These are phyloP conservation scores for Geranium brycei DNA, from an alignment of 345 rosid genomes.

Conservation along the genomic window DNA sequence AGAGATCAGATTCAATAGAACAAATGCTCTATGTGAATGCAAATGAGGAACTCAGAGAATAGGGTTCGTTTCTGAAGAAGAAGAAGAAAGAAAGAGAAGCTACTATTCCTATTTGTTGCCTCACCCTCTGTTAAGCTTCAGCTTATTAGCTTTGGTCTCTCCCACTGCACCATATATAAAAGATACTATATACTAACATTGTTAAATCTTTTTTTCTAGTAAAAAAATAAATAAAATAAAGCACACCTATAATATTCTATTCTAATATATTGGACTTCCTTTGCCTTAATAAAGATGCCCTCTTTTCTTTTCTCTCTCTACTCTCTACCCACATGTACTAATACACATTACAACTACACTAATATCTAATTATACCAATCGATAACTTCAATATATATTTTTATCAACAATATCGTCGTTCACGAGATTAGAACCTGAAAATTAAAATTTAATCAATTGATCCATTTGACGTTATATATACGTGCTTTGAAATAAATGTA, in stretches of 20 bases:
- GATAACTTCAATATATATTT: neutral
- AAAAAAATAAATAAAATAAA: too few species aligned
- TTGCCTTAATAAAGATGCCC: neutral
- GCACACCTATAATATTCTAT: neutral
- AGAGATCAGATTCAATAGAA: constrained; percentile 47
- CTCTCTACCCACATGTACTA: neutral
- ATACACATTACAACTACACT: neutral
- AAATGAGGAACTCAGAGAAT: constrained; percentile 28
- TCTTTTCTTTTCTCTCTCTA: neutral
- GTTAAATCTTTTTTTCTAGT: neutral
- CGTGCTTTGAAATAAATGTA: too few species aligned
- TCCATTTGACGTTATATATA: too few species aligned
- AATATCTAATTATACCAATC: too few species aligned
- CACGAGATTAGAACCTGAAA: neutral
- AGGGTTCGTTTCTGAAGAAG: constrained; percentile 67
- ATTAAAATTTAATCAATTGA: too few species aligned
- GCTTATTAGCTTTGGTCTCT: neutral
- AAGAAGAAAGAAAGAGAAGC: constrained; percentile 2
- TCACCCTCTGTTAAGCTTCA: neutral
- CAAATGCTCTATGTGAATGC: constrained; percentile 83
- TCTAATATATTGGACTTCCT: neutral
- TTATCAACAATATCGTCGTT: too few species aligned
- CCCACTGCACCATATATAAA: neutral
- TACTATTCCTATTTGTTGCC: neutral
- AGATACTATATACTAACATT: neutral